Evolutionary conservation across 805 yeast species (phyloP), one percentile per base, ranked within the genome.

Genomic region (Alloascoidea hylecoeti): DNA sequence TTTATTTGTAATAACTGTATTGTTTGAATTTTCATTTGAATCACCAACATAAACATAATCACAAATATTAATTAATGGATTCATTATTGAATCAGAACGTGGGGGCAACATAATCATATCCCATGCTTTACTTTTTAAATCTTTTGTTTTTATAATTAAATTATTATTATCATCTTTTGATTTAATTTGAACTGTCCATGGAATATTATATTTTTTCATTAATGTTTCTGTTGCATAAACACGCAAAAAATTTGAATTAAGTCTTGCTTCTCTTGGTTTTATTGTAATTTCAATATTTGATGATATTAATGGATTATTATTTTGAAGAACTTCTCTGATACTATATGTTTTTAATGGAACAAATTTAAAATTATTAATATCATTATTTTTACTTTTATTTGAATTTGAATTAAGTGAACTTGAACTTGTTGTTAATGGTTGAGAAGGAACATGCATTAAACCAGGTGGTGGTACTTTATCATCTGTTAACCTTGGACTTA

Each of bases 21-120:
- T 23, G 9, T 23, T n/a, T 23, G 30, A 9, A 23, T n/a, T 9
- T 23, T 23, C 30, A 23, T n/a, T 9, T 9, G 30, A 23, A 23
- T 9, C 13, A 23, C 30, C 30, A 23, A n/a, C n/a, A n/a, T 23
- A 23, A n/a, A 23, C n/a, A n/a, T 23, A 23, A 23, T 23, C 30
- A 9, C 30, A 9, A 23, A 23, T 9, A n/a, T 9, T n/a, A 23
- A 23, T 23, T 23, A 9, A 9, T 23, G 30, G 30, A n/a, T 9
- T 23, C 13, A 23, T n/a, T 23, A 23, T 23, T 23, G 30, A n/a
- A n/a, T 23, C 30, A 23, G 30, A 9, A n/a, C 30, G 30, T 9
- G 30, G 30, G n/a, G 30, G 30, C 30, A 23, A 23, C 30, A 23
- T 9, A 23, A 23, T n/a, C 30, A 23, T 23, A 23, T 23, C 30